phyloP scores from a whole-genome alignment of 768 basidiomycete genomes.

The Calocera cornea region DNA sequence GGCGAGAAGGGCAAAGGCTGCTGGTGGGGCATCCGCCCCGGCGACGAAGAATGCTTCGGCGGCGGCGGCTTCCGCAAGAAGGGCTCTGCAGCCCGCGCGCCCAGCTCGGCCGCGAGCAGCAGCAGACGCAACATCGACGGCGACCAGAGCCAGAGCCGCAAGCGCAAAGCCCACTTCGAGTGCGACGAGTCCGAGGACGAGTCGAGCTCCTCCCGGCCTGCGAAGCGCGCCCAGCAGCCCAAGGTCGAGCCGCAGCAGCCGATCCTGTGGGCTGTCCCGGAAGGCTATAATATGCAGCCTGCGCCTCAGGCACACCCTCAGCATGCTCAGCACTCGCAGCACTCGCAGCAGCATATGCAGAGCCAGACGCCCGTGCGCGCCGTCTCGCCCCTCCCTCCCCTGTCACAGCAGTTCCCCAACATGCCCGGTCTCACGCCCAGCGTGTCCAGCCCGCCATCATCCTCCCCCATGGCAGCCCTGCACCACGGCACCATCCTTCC shows the following conservation, averaged over 20 bases:
- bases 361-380: background rate
- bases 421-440: background rate
- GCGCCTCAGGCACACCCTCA: background rate
- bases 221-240: background rate
- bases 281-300: background rate
- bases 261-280: background rate
- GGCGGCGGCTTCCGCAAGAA: constrained; percentile 47
- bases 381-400: background rate
- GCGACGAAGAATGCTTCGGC: constrained; percentile 69
- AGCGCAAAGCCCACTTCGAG: background rate
- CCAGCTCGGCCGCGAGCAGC: background rate
- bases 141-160: background rate
- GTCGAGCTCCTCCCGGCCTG: background rate
- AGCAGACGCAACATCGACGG: background rate
- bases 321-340: background rate
- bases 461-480: background rate
- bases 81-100: constrained; percentile 8
- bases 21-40: constrained; percentile 76
- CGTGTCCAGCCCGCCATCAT: background rate
- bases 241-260: background rate
- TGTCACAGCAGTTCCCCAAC: constrained; percentile 1
- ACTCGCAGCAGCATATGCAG: background rate
- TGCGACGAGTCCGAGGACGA: constrained; percentile 2
- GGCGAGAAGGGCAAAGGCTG: constrained; percentile 60
- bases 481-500: background rate